Conservation (phyloP, 2,329 filamentous ascomycete genomes). For the Ceratocystis cubensis region DNA sequence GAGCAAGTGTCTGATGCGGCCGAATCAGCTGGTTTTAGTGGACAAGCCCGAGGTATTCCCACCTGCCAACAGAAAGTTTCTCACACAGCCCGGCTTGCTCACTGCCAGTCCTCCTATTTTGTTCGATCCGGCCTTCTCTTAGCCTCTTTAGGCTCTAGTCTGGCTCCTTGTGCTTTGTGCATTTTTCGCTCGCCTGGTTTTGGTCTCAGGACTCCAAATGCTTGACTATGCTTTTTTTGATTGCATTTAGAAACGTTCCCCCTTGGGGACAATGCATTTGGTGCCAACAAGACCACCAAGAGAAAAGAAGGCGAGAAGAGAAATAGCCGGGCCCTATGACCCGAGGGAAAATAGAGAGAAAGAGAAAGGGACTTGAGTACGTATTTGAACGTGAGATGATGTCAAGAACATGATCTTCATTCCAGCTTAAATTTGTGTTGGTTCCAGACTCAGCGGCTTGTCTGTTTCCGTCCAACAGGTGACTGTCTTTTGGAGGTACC, state of each 20-base stretch:
- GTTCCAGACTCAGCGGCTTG: background rate
- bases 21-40: background rate
- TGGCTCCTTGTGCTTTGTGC: background rate
- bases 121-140: background rate
- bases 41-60: background rate
- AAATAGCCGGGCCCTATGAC: background rate
- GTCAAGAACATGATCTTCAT: background rate
- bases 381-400: background rate
- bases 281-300: background rate
- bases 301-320: background rate
- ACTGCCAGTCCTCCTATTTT: background rate
- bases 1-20: background rate
- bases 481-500: background rate
- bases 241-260: background rate
- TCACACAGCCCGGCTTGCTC: background rate
- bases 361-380: background rate
- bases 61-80: background rate
- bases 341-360: background rate
- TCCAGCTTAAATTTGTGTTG: no score
- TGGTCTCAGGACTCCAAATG: background rate
- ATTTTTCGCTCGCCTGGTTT: background rate
- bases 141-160: slow-evolving; percentile 2
- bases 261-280: background rate
- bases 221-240: background rate
- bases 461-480: background rate